phyloP scores from a whole-genome alignment of 192 early-diverging fungal genomes.

The Lobosporangium transversale region DNA sequence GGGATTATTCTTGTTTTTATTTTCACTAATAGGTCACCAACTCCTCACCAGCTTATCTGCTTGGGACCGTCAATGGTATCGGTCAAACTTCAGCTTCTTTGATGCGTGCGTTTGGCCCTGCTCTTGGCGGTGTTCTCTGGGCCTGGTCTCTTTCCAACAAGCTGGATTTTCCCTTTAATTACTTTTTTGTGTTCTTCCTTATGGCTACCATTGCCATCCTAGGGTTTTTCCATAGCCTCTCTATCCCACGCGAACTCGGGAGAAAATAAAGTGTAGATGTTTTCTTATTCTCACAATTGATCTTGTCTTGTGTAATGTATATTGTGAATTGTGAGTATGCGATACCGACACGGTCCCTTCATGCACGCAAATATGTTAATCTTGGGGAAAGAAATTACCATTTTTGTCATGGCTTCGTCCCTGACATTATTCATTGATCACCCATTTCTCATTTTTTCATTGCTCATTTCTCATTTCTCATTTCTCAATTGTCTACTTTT shows the following conservation, averaged over 20 bases:
- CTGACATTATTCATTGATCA: neutral
- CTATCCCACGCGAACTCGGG: constrained; percentile 40
- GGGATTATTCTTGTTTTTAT: neutral
- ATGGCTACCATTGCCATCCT: constrained; percentile 55
- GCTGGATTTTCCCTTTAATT: constrained; percentile 62
- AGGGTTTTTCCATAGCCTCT: constrained; percentile 46
- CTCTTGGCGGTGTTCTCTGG: constrained; percentile 64
- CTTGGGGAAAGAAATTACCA: too few relatives aligned
- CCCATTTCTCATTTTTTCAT: too few relatives aligned
- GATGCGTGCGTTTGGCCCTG: constrained; percentile 62
- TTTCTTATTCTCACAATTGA: too few relatives aligned
- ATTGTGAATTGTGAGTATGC: too few relatives aligned
- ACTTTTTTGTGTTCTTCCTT: constrained; percentile 63
- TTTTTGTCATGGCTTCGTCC: too few relatives aligned
- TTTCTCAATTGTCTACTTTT: neutral
- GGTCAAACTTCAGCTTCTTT: constrained; percentile 63
- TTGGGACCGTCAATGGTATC: constrained; percentile 69
- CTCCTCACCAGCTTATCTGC: constrained; percentile 55
- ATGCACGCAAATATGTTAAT: too few relatives aligned
- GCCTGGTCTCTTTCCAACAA: constrained; percentile 62
- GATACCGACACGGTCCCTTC: too few relatives aligned
- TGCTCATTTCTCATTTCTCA: too few relatives aligned
- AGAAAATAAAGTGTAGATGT: neutral
- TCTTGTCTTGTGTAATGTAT: too few relatives aligned
- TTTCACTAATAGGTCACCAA: constrained; percentile 56